Conservation (phyloP, 2,329 filamentous ascomycete genomes). For the Helotiales sp. region DNA sequence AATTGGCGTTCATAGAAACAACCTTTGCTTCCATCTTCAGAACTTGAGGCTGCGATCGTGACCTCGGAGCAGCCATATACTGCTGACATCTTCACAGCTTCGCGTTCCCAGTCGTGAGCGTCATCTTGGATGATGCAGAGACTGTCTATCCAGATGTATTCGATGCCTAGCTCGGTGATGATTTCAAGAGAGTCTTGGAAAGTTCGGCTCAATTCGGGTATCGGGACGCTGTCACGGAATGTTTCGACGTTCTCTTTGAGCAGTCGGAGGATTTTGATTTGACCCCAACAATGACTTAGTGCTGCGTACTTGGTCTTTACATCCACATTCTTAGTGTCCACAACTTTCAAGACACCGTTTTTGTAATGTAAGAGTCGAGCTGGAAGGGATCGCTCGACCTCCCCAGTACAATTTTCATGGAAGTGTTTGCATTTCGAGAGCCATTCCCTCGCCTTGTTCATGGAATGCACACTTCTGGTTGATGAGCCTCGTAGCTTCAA, state of each 20-base stretch:
- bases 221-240: slow-evolving; percentile 30
- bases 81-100: slow-evolving; percentile 36
- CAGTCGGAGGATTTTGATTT: neutral
- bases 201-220: neutral
- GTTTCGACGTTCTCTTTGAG: slow-evolving; percentile 45
- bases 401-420: neutral
- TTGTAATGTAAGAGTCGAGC: neutral
- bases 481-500: neutral
- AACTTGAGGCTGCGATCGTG: neutral
- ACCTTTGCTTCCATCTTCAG: neutral
- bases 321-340: neutral
- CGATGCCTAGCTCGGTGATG: slow-evolving; percentile 1
- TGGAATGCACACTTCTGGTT: neutral
- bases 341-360: neutral
- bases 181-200: slow-evolving; percentile 13
- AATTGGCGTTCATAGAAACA: neutral
- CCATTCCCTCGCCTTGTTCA: neutral
- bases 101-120: slow-evolving; percentile 30
- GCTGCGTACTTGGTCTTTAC: neutral
- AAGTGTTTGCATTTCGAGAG: neutral
- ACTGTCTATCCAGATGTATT: slow-evolving; percentile 17
- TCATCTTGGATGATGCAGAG: slow-evolving; percentile 17
- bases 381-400: neutral
- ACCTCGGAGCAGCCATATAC: neutral
- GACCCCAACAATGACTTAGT: neutral